These are phyloP conservation scores for Kokia cookei DNA, from an alignment of 441 rosid genomes.

Conservation along the genomic window DNA sequence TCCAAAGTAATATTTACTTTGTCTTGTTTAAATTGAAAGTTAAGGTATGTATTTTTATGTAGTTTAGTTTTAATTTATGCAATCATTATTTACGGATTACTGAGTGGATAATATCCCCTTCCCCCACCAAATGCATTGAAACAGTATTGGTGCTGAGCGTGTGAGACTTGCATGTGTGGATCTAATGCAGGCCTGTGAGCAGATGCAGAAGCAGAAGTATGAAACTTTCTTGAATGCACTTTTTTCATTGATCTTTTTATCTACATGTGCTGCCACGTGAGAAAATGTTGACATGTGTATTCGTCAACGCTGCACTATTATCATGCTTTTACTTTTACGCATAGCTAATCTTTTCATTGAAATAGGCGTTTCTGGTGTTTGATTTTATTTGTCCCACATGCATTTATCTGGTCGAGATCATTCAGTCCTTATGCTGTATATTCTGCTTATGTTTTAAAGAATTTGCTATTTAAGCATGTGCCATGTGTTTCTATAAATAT, in stretches of 20 bases:
- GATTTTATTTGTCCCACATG: not conserved
- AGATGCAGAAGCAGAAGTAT: conserved; percentile 26
- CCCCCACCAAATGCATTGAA: conserved; percentile 1
- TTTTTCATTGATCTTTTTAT: not conserved
- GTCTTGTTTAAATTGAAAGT: not conserved
- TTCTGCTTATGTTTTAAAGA: not conserved
- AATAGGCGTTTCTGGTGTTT: not conserved
- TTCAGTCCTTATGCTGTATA: not conserved
- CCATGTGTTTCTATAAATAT: not conserved
- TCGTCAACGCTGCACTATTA: not conserved
- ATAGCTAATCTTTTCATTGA: not conserved
- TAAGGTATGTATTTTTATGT: not conserved
- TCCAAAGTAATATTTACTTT: not conserved
- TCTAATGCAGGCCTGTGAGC: conserved; percentile 31
- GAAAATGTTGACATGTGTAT: not conserved
- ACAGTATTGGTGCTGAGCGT: conserved; percentile 41
- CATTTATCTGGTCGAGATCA: not conserved
- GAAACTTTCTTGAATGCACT: conserved; percentile 9
- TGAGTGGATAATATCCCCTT: not conserved
- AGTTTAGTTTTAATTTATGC: not conserved
- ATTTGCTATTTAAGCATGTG: not conserved
- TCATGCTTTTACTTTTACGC: not conserved
- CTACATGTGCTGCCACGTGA: not conserved
- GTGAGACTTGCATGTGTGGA: conserved; percentile 31
- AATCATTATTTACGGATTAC: not conserved